Evolutionary conservation across 768 basidiomycete genomes (phyloP), one percentile per base, ranked within the genome.

Genomic region (Roridomyces roridus): DNA sequence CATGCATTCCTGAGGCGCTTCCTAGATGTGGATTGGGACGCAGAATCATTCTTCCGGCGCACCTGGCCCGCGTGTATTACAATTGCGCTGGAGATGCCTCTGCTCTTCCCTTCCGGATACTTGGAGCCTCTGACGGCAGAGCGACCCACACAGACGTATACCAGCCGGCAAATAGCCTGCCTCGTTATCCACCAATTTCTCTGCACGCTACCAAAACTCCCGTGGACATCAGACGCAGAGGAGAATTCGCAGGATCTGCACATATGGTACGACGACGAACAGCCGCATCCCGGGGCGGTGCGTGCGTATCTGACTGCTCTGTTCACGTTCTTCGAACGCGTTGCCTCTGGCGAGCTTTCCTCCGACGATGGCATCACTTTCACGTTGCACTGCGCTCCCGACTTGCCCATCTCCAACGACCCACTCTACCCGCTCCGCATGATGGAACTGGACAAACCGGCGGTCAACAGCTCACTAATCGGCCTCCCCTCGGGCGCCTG

Each of bases 151-250:
- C 44, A 26, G 20, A 24, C 5, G 14, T 46, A 21, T 26, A 34
- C 50, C 0, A 7, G 44, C 3, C 60, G 55, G 0, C 55, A 62
- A 28, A 54, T 55, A 8, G 34, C 46, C 11, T 62, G 60, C 36
- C 60, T 62, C 8, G 46, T 62, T 9, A 36, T 57, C 20, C 60
- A 62, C 31, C 55, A 62, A 46, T 50, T 62, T 23, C 46, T 62
- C 3, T 62, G 60, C 47, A 62, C 55, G 2, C 36, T 62, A 17
- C 60, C 60, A 12, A 46, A 51, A 28, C 24, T 57, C 5, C 55
- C 48, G 7, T 57, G 55, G 55, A 29, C 47, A 6, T 1, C 17
- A 17, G 12, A 28, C 29, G 46, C 56, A 14, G 55, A 57, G 18
- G 59, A 49, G 2, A 54, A 52, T n/a, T 62, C 55, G 5, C 40